phyloP scores from a whole-genome alignment of 2,329 filamentous ascomycete genomes.

The Diplodia mutila region DNA sequence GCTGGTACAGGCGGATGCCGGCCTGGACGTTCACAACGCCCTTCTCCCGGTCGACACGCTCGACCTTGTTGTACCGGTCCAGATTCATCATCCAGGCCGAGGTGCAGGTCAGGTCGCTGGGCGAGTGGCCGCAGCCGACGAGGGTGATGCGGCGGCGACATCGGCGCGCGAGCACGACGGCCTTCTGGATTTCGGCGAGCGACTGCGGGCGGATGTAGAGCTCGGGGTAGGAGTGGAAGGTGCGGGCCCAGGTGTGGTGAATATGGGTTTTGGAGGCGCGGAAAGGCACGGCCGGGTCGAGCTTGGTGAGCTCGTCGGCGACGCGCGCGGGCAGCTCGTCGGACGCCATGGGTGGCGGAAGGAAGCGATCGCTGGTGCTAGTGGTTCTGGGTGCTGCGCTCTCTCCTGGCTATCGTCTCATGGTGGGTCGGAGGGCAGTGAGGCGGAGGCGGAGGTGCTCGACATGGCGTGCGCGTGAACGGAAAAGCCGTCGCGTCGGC shows the following conservation, averaged over 20 bases:
- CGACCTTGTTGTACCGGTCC: conserved; percentile 75
- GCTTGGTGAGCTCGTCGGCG: conserved; percentile 59
- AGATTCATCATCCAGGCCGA: conserved; percentile 94
- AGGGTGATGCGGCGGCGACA: conserved; percentile 82
- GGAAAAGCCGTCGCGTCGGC: background rate
- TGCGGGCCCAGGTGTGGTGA: conserved; percentile 94
- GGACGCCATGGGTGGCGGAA: conserved; percentile 8
- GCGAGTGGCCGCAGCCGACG: conserved; percentile 90
- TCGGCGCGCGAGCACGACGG: conserved; percentile 76
- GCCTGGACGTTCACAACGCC: conserved; percentile 77
- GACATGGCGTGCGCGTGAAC: conserved; percentile 11
- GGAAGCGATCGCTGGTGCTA: background rate
- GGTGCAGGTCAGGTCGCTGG: conserved; percentile 88
- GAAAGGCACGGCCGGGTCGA: conserved; percentile 71
- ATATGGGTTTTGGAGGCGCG: conserved; percentile 71
- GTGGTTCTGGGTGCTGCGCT: background rate
- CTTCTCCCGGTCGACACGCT: conserved; percentile 69
- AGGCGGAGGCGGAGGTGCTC: background rate
- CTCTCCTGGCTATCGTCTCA: conserved; percentile 4
- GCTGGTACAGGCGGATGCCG: conserved; percentile 79
- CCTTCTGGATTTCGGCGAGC: conserved; percentile 79
- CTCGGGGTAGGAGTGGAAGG: conserved; percentile 86
- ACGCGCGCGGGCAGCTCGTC: conserved; percentile 50
- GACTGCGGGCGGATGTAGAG: conserved; percentile 86
- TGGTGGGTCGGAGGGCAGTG: background rate